A percentile compares a stretch with the other conserved stretches of the same genome.
phyloP scores from a whole-genome alignment of 176 grass and related monocot genomes.

The Zoysia japonica region DNA sequence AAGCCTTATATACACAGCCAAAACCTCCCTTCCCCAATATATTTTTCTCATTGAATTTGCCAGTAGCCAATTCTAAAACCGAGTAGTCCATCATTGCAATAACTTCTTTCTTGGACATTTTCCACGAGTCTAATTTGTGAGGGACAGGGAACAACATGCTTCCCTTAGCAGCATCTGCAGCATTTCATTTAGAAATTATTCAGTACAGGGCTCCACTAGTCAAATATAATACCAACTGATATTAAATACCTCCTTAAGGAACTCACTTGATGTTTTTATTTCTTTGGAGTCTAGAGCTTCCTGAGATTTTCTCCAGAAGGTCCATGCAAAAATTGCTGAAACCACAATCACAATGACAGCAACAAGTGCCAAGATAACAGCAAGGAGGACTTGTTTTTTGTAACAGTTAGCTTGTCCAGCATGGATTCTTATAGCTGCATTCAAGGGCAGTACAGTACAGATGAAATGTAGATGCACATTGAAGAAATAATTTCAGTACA shows the following conservation, averaged over 20 bases:
- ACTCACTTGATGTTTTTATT: constrained; percentile 55
- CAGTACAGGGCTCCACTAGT: not conserved
- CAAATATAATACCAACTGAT: not conserved
- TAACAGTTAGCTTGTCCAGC: constrained; percentile 15
- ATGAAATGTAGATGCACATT: not conserved
- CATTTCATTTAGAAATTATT: not conserved
- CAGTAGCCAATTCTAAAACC: constrained; percentile 60
- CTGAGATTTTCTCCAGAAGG: constrained; percentile 46
- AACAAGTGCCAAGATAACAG: constrained; percentile 33
- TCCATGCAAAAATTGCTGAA: constrained; percentile 34
- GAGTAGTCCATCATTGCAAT: constrained; percentile 60
- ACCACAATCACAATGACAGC: constrained; percentile 15
- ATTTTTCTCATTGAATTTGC: constrained; percentile 64
- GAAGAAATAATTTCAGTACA: not conserved
- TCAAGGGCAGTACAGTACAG: constrained; percentile 10
- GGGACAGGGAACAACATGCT: constrained; percentile 47
- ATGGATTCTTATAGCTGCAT: not conserved
- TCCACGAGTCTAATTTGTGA: constrained; percentile 61
- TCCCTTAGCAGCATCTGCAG: constrained; percentile 35
- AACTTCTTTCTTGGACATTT: constrained; percentile 56
- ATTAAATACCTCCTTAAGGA: not conserved
- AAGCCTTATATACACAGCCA: constrained; percentile 65
- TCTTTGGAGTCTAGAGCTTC: constrained; percentile 44
- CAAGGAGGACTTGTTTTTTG: constrained; percentile 28
- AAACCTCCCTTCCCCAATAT: constrained; percentile 77